Conservation (phyloP, 2,329 filamentous ascomycete species). For the Phialemoniopsis sp. region DNA sequence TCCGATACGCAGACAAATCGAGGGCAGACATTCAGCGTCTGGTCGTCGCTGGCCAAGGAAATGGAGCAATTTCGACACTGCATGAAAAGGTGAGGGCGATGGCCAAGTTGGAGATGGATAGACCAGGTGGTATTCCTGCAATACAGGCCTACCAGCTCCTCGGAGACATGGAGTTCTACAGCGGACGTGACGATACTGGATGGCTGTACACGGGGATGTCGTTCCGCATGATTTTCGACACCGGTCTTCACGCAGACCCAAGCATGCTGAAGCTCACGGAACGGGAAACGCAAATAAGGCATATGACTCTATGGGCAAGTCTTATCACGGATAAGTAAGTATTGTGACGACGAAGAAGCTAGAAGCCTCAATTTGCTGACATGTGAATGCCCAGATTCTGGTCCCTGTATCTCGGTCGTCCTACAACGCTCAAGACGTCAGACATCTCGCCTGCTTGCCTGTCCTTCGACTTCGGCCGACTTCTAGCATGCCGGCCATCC, state of each 20-base stretch:
- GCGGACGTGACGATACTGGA: constrained; percentile 11
- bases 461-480: constrained; percentile 1
- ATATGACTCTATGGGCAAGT: constrained; percentile 11
- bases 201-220: constrained; percentile 11
- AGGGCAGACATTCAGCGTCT: constrained; percentile 8
- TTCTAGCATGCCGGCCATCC: constrained; percentile 5
- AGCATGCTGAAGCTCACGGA: constrained; percentile 3
- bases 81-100: constrained; percentile 11
- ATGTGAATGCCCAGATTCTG: constrained; percentile 1
- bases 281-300: constrained; percentile 9
- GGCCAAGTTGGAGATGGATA: constrained; percentile 8
- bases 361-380: neutral
- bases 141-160: constrained; percentile 10
- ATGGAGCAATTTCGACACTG: constrained; percentile 4
- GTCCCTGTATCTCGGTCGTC: constrained; percentile 11
- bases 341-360: neutral
- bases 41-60: constrained; percentile 5
- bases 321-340: constrained; percentile 8
- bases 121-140: constrained; percentile 11
- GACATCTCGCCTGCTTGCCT: constrained; percentile 9
- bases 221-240: constrained; percentile 10
- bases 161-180: constrained; percentile 11
- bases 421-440: constrained; percentile 11
- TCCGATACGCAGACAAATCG: constrained; percentile 9
- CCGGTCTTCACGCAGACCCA: constrained; percentile 10